phyloP scores from a whole-genome alignment of 495 filamentous ascomycete genomes.

The Cairneyella variabilis region DNA sequence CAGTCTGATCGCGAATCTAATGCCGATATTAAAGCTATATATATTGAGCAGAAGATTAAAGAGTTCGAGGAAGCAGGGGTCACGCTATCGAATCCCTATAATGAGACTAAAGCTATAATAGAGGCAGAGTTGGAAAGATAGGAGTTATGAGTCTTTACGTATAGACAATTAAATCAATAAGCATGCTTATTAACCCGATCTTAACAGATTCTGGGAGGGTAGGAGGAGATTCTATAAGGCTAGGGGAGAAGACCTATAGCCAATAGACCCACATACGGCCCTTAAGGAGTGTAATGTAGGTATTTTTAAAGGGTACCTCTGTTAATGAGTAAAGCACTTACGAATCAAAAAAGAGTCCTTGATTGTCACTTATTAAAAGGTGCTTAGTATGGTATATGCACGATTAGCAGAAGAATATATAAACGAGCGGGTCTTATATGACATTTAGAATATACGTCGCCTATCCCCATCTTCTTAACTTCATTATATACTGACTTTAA shows the following conservation, averaged over 20 bases:
- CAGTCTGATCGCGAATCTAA: neutral
- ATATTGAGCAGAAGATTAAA: neutral
- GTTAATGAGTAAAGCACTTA: neutral
- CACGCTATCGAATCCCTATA: neutral
- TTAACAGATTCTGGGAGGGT: neutral
- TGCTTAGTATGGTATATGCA: too few relatives aligned
- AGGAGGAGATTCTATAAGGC: neutral
- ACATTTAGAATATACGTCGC: neutral
- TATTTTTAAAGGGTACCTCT: neutral
- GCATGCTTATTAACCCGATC: neutral
- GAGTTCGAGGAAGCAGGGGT: constrained; percentile 3
- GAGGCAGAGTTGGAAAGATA: constrained; percentile 5
- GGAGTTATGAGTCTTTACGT: neutral
- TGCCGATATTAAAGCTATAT: neutral
- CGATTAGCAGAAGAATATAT: neutral
- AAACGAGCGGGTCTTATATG: neutral
- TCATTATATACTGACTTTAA: neutral
- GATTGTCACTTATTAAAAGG: neutral
- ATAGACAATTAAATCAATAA: neutral
- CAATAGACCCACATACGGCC: too few relatives aligned
- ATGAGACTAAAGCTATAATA: neutral
- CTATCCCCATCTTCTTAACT: neutral
- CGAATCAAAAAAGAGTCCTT: neutral
- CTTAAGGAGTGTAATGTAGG: neutral
- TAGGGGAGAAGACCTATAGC: too few relatives aligned